phyloP scores from a whole-genome alignment of 208 protist species.

The Zelonia costaricensis region DNA sequence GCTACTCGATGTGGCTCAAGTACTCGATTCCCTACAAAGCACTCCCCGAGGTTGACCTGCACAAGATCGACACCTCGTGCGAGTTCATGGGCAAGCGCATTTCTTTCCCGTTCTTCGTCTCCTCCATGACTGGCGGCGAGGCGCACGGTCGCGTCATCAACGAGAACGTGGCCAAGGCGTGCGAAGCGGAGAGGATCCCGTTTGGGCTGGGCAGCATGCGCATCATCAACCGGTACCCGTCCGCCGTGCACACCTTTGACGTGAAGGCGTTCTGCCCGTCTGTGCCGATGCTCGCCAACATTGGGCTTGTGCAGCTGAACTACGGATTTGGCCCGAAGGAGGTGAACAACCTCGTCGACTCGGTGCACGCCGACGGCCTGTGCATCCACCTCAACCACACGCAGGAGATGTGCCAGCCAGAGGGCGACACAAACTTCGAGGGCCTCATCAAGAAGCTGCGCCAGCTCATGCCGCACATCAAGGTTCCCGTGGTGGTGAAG shows the following conservation, averaged over 20 bases:
- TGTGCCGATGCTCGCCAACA: constrained; percentile 92
- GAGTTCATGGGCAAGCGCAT: constrained; percentile 73
- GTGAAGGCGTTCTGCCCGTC: constrained; percentile 89
- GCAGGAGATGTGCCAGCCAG: constrained; percentile 90
- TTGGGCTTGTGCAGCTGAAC: constrained; percentile 92
- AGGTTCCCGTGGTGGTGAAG: constrained; percentile 90
- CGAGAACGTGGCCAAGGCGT: constrained; percentile 89
- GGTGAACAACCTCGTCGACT: constrained; percentile 81
- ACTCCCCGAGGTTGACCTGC: constrained; percentile 83
- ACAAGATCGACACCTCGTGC: constrained; percentile 73
- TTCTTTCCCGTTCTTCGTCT: constrained; percentile 89
- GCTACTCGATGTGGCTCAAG: constrained; percentile 68
- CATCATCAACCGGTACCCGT: constrained; percentile 87
- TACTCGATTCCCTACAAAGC: constrained; percentile 88
- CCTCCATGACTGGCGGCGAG: constrained; percentile 92
- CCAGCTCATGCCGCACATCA: constrained; percentile 73
- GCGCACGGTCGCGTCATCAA: constrained; percentile 90
- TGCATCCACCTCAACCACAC: constrained; percentile 93
- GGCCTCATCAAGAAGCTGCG: constrained; percentile 75
- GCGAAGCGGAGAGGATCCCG: constrained; percentile 83
- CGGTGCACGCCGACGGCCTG: constrained; percentile 83
- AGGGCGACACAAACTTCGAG: constrained; percentile 92
- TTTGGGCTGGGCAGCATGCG: constrained; percentile 92
- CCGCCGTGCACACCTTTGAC: constrained; percentile 82
- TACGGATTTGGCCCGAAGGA: constrained; percentile 90